Base-by-base conservation (phyloP, 306 rosid genomes). In the Sindora glabra region DNA sequence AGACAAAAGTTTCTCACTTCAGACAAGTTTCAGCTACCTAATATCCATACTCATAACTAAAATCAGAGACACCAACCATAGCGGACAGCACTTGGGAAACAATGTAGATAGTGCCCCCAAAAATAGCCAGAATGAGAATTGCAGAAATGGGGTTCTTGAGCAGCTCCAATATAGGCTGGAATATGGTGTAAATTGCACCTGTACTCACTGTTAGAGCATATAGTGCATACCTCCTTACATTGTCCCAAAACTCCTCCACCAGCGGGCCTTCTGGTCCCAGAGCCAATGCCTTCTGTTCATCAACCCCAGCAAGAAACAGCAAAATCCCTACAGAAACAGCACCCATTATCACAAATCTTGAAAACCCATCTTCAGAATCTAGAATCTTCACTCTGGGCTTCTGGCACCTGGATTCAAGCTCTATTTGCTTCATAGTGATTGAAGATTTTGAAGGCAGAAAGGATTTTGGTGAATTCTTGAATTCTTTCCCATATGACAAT, bases 191-290 rank as follows among this genome's bases (percentile, higher is more conserved):
- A 30, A 90, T 19, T 32, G 97, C 97, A 34, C 95, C 94, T 12
- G 94, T 82, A 61, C 97, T 90, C 5, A 90, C 99, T 0, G 73
- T 92, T 8, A 92, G 81, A 19, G 99, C 95, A 15, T 92, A 92
- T 2, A 92, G 67, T 6, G 69, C 95, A 56, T 92, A 89, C 70
- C 96, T 81, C 49, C 99, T 74, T 0, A 92, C 95, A 11, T 92
- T 89, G 8, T 92, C 99, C 99, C 99, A 92, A 56, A 92, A 92
- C 65, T 89, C 99, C 32, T 92, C 99, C 69, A 86, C 77, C 19
- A 92, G 74, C 14, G 96, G 99, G 27, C 99, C 96, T 80, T 86
- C 87, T 0, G 96, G 96, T 1, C 96, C 96, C 22, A 92, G 68
- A 42, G 99, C 99, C 82, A 69, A 24, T 5, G 90, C 99, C 78